Base-by-base conservation (phyloP, 2,329 filamentous ascomycete genomes). In the Capronia coronata region DNA sequence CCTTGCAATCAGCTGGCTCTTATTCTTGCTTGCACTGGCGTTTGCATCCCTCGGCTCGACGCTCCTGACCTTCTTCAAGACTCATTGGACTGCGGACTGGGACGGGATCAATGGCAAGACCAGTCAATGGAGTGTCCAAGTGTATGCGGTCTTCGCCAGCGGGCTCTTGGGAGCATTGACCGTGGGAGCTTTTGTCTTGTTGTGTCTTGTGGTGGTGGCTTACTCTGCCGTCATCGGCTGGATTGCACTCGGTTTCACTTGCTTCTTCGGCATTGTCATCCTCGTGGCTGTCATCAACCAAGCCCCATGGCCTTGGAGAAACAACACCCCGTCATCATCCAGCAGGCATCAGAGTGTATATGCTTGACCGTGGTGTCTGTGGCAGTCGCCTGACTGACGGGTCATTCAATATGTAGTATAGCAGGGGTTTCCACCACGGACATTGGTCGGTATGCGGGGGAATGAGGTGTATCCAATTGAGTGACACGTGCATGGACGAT, bases 71-170 rank as follows among this genome's bases (percentile, higher is more conserved):
- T 62, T 62, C 49, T 62, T 59, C 54, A 52, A 57, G 22, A 48
- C 44, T 27, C 58, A 59, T 42, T 60, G 57, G 57, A 48, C 55
- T 42, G 49, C 46, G n/a, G 57, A 61, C 39, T 62, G 60, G 60
- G 50, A 59, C 45, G 57, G 59, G 3, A 13, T 50, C 18, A 51
- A 58, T 16, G 58, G 58, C 35, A 49, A 49, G 25, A 54, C 37
- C 5, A 54, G 51, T 38, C 57, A 57, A 40, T 45, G 48, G 29
- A 42, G 48, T 19, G 57, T 61, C 27, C 60, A 60, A 41, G 43
- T 52, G 44, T 62, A 60, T 48, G 60, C 59, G 3, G 44, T 57
- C 13, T 37, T 46, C 21, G 49, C 52, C n/a, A 56, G 48, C 32
- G 55, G 46, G 13, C 43, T 62, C n/a, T 43, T 62, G 43, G 59